Evolutionary conservation across 2,329 filamentous ascomycete species (phyloP), one percentile per base, ranked within the genome.

Genomic region (Truncatella angustata): DNA sequence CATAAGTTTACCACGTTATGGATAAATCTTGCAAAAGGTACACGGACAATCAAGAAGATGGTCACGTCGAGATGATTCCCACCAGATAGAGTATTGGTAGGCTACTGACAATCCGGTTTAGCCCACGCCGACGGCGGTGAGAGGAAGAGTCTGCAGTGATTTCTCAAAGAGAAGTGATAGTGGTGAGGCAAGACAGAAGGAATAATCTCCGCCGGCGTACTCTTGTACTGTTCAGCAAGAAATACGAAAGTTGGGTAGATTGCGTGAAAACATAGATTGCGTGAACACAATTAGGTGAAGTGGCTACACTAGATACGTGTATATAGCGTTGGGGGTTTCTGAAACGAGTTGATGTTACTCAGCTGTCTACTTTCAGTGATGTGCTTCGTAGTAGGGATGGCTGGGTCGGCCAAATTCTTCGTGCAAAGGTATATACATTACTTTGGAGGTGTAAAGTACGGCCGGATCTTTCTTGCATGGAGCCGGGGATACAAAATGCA

Each of bases 151-250:
- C 21, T 20, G 16, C 18, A 50, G 35, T 51, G 46, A 51, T 45
- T 50, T 49, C 32, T 47, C 48, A 52, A 55, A 50, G 58, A 18
- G 54, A 55, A 43, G 36, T 37, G 11, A 23, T 45, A 21, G 32
- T 42, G 34, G 39, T 39, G 42, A 50, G 46, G 56, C 54, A 48
- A 58, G 55, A 56, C 55, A 61, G 40, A 40, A 51, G n/a, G 52
- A 53, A 54, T 56, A 59, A 54, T 58, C 51, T 56, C 58, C 59
- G 56, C 53, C 51, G 59, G 52, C 54, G 56, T 57, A 55, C 55
- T 52, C 50, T 50, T 50, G 51, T 57, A 59, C 54, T 40, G 45
- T 30, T 50, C 20, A 35, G 43, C n/a, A 49, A 52, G 52, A 48
- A 44, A 52, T 43, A 53, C 50, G 51, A 59, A 36, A 46, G 36